phyloP scores from a whole-genome alignment of 108 stramenopile genomes.

The Fragilariopsis cylindrus region DNA sequence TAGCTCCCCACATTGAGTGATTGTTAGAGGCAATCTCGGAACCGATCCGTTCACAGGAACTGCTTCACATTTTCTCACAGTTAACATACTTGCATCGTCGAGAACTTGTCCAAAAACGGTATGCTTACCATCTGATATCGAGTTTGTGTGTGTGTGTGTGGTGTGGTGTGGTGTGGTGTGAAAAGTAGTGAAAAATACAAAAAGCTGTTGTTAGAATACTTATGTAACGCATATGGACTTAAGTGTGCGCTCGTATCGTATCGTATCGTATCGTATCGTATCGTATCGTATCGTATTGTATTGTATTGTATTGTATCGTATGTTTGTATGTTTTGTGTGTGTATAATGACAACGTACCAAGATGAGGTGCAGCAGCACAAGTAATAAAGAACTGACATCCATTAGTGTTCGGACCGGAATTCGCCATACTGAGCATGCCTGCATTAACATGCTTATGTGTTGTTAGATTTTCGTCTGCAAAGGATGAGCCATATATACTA shows the following conservation, averaged over 20 bases:
- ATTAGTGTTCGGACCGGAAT: conserved; percentile 88
- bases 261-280: background rate
- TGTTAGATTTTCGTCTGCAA: conserved; percentile 93
- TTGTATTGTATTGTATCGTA: no score
- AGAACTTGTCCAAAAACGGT: conserved; percentile 96
- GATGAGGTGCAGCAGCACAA: conserved; percentile 64
- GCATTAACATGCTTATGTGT: conserved; percentile 83
- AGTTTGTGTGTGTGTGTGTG: no score
- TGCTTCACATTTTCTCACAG: conserved; percentile 85
- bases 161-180: no score
- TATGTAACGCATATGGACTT: no score
- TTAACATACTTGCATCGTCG: conserved; percentile 90
- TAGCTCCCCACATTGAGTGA: conserved; percentile 77
- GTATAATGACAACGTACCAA: conserved; percentile 6
- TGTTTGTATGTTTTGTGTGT: no score
- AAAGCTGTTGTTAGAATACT: no score
- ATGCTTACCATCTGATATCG: conserved; percentile 82
- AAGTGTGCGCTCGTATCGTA: no score
- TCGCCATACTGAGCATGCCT: conserved; percentile 93
- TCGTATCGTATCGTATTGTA: background rate
- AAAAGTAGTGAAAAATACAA: no score
- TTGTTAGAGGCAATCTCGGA: conserved; percentile 73
- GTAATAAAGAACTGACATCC: conserved; percentile 99
- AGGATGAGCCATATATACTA: conserved; percentile 76
- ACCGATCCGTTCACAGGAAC: conserved; percentile 72